Base-by-base conservation (phyloP, 2,329 filamentous ascomycete species). In the Teratosphaeria gauchensis region DNA sequence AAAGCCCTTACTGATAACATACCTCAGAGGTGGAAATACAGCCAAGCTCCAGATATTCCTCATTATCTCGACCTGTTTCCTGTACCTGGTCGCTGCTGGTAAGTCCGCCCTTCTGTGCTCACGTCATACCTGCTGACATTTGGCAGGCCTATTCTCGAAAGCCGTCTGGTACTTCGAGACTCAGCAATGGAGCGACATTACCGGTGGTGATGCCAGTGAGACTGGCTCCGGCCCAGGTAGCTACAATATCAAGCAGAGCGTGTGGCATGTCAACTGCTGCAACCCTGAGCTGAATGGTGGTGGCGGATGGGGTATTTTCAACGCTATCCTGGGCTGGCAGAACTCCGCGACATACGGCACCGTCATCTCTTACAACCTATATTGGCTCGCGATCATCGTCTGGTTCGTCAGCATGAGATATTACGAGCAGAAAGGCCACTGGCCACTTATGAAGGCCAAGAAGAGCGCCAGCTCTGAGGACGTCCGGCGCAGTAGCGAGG, bases 321-420 rank as follows among this genome's bases (percentile, higher is more conserved):
- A 95, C 67, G 85, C 89, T 59, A 80, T 95, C 16, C 79, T 95
- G 11, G 90, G 91, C 59, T 96, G 91, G 91, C 83, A 85, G 61
- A 95, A 95, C 76, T 90, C 88, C 12, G 91, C 89, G 4, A 95
- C 90, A 1, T 91, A 92, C 67, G 90, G 90, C 56, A 92, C 89
- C 1, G 87, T 95, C 63, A 84, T 95, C 62, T 85, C 88, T 1
- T 95, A 95, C 76, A 95, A 94, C 71, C 59, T 92, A 16, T 95
- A 95, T 77, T 96, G 90, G 91, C 74, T 94, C 55, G 78, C 61
- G 8, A 80, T 90, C 64, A 90, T 91, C 58, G 61, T 78, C 16
- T 80, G 80, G 4, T 89, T 92, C 69, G 61, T 84, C 14, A 64
- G 76, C 35, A 80, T 92, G 78, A 80, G 86, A 51, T 89, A 84